Base-by-base conservation (phyloP, 2,329 filamentous ascomycete genomes). In the Pseudogymnoascus sp. region DNA sequence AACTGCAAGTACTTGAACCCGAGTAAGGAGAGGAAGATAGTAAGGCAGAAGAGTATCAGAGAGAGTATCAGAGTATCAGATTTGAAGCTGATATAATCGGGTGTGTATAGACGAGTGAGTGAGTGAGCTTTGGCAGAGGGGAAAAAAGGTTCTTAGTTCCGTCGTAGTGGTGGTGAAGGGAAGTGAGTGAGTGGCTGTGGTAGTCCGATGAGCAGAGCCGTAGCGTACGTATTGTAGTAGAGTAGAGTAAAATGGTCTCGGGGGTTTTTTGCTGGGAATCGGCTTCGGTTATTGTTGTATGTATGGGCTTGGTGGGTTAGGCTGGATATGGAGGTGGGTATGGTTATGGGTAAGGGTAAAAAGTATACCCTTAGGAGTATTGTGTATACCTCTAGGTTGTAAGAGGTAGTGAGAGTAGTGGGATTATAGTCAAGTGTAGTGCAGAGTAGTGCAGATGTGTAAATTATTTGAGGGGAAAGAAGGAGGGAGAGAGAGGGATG, bases 401-500 rank as follows among this genome's bases (percentile, higher is more conserved):
- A 31, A 31, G 28, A 31, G 28, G 41, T 21, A 41, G 37, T 16
- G 37, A 39, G 37, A n/a, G 37, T 23, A 45, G 41, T 45, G 41
- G 10, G 11, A 19, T 23, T 61, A 66, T 61, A 66, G 31, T 60
- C 31, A 63, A 51, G 57, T 64, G 43, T 64, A 61, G 65, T 64
- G 64, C 65, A 67, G 63, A 41, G 65, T 67, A 63, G 61, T 65
- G 63, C 19, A 48, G 60, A 37, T 60, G 62, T 60, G 57, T 65
- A 65, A 65, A 65, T 69, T 65, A 66, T 63, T 63, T 60, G 65
- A 62, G 66, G 62, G 65, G 67, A 68, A 67, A 69, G 54, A 62
- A 66, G 54, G 62, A 64, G 61, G 60, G 62, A 51, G 67, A 69
- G 72, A 69, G 70, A 19, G n/a, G n/a, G n/a, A n/a, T n/a, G n/a